Percentiles rank a stretch among this genome's conserved stretches.
phyloP scores from a whole-genome alignment of 306 rosid genomes.

The Pyrus betulifolia region DNA sequence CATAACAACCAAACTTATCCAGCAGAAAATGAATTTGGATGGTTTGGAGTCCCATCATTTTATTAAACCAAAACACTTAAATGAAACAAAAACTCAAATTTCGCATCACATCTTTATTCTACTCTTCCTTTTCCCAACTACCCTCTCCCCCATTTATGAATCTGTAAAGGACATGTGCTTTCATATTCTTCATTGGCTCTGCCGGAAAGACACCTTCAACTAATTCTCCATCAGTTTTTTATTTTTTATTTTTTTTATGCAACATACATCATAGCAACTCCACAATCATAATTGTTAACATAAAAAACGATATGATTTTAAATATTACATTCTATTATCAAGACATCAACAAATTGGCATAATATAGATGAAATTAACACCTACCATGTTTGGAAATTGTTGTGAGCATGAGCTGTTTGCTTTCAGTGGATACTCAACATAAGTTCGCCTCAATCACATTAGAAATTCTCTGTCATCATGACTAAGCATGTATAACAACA shows the following conservation, averaged over 20 bases:
- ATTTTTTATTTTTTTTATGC: too few species aligned
- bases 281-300: too few species aligned
- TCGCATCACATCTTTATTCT: not conserved
- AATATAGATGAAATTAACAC: too few species aligned
- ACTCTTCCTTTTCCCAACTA: too few species aligned
- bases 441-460: not conserved
- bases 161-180: not conserved
- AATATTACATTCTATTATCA: too few species aligned
- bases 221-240: not conserved
- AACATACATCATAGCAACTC: not conserved
- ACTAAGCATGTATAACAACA: not conserved
- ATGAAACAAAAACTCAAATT: not conserved
- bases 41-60: too few species aligned
- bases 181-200: not conserved
- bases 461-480: not conserved
- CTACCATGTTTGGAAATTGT: not conserved
- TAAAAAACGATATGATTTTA: too few species aligned
- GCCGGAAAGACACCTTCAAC: not conserved
- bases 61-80: not conserved
- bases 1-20: too few species aligned
- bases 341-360: not conserved
- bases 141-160: not conserved
- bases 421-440: not conserved
- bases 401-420: not conserved
- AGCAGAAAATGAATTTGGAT: too few species aligned